Evolutionary conservation across 2,329 filamentous ascomycete genomes (phyloP), one percentile per base, ranked within the genome.

Genomic region (Cordyceps farinosa): DNA sequence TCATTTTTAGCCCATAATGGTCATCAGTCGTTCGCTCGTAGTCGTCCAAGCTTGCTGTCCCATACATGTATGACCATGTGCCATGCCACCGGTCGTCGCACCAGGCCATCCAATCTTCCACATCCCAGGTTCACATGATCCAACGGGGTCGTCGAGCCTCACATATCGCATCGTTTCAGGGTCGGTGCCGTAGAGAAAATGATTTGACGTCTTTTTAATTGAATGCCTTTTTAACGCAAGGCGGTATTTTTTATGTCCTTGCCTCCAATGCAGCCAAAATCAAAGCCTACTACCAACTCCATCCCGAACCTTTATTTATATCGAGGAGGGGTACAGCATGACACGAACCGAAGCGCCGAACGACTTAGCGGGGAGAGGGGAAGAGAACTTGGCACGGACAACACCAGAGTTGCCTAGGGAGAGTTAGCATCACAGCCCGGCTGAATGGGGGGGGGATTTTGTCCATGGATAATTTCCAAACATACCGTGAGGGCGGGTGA

Each of bases 271-370:
- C 79, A 81, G 79, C 80, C 79, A 84, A 80, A 81, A 82, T 81
- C 82, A 78, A 85, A 85, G 80, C 81, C 80, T 51, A 84, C 79
- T 80, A 82, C 83, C 83, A 86, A 85, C 83, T 85, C 82, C 82
- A 77, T 78, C 78, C 79, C 77, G 72, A 78, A 75, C 75, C 76
- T 75, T 75, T 77, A 75, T 82, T 90, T 94, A 97, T 90, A 97
- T 95, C 84, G 91, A 92, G 78, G 92, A 96, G 81, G 92, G 92
- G 87, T 97, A 97, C 82, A 97, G 87, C 92, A 97, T 97, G 82
- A 97, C 87, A 82, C 93, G 90, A 84, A 96, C 90, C 75, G 91
- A 93, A 79, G 92, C 92, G 83, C 93, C 92, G 86, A 98, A 97
- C 78, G 91, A 92, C 86, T 93, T 93, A 75, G 95, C 88, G 77